Percentiles rank a stretch among this genome's conserved stretches.
These are phyloP conservation scores for Solanum sparsipilum DNA, from an alignment of 257 asterid genomes.

Conservation along the genomic window DNA sequence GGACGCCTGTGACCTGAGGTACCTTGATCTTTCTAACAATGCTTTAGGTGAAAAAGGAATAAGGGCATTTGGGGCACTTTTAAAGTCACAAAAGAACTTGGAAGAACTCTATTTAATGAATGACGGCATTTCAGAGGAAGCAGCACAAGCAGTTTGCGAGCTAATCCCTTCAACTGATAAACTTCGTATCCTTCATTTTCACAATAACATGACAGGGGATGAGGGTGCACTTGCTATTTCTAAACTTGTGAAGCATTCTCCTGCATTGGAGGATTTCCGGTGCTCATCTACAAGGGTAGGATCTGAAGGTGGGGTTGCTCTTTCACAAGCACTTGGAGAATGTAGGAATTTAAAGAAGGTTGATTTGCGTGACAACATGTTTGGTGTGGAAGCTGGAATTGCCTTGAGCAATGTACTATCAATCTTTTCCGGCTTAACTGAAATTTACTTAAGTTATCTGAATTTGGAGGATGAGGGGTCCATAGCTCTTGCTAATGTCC, in stretches of 20 bases:
- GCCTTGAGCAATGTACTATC: constrained; percentile 47
- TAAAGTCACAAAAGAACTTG: constrained; percentile 54
- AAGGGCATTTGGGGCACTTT: constrained; percentile 62
- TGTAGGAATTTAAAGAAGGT: constrained; percentile 59
- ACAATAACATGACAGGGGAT: constrained; percentile 91
- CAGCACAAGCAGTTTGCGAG: constrained; percentile 66
- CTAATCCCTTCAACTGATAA: constrained; percentile 66
- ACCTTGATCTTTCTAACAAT: constrained; percentile 70
- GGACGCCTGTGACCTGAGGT: constrained; percentile 52
- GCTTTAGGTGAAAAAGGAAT: constrained; percentile 94
- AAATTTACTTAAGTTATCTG: constrained; percentile 73
- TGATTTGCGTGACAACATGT: constrained; percentile 89
- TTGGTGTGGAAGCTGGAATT: constrained; percentile 71
- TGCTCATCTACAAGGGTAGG: constrained; percentile 88
- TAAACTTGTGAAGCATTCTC: constrained; percentile 43
- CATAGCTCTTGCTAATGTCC: constrained; percentile 56
- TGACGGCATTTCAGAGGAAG: constrained; percentile 88
- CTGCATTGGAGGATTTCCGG: constrained; percentile 61
- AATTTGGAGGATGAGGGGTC: constrained; percentile 84
- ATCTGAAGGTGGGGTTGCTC: constrained; percentile 71
- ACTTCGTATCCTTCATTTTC: constrained; percentile 67
- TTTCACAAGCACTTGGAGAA: constrained; percentile 53
- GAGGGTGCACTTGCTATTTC: constrained; percentile 84
- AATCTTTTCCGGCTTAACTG: constrained; percentile 43
- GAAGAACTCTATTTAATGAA: constrained; percentile 87